Conservation (phyloP, 257 asterid genomes). For the Gentiana macrophylla region DNA sequence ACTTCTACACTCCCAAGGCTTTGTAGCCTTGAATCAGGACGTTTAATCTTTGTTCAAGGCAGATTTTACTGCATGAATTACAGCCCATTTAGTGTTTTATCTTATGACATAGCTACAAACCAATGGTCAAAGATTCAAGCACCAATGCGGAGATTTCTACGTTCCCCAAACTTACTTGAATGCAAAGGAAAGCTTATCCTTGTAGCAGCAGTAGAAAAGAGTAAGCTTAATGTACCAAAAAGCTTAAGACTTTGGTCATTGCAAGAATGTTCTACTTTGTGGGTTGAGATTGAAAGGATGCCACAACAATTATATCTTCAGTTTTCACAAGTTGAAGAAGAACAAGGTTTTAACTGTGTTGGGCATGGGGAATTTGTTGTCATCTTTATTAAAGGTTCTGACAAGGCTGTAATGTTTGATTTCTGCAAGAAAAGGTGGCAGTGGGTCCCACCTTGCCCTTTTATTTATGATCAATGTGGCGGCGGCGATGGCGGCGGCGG, state of each 20-base stretch:
- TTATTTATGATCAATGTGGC: conserved; percentile 11
- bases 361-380: conserved; percentile 64
- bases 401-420: conserved; percentile 53
- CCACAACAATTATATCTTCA: conserved; percentile 76
- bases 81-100: conserved; percentile 75
- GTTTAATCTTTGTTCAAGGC: conserved; percentile 56
- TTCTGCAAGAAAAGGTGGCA: conserved; percentile 50
- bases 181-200: conserved; percentile 42
- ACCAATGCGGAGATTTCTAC: conserved; percentile 81
- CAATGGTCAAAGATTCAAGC: conserved; percentile 85
- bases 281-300: conserved; percentile 95
- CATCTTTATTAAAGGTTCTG: conserved; percentile 36
- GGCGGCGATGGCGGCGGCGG: conserved; percentile 33
- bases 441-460: conserved; percentile 84
- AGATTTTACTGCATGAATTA: conserved; percentile 92
- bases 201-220: conserved; percentile 88
- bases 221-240: conserved; percentile 82
- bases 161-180: conserved; percentile 73
- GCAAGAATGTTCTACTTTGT: conserved; percentile 50
- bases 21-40: conserved; percentile 84
- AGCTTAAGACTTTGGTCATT: conserved; percentile 74
- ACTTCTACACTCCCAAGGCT: conserved; percentile 75
- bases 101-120: conserved; percentile 35
- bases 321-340: conserved; percentile 61
- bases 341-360: conserved; percentile 57